Conservation (phyloP, 345 rosid species). For the Streptanthus diversifolius region DNA sequence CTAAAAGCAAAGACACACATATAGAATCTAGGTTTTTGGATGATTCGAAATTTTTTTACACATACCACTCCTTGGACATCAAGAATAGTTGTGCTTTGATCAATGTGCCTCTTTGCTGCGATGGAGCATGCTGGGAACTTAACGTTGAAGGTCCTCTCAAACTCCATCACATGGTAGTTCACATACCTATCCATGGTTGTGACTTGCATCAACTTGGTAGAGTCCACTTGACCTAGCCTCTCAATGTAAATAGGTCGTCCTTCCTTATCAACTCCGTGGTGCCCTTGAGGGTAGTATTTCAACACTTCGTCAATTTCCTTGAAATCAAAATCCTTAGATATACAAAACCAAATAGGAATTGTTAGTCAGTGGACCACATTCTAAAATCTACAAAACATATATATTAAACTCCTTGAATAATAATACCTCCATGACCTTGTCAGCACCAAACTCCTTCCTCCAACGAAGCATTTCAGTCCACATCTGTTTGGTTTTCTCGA, state of each 20-base stretch:
- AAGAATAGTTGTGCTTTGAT: constrained; percentile 92
- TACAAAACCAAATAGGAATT: neutral
- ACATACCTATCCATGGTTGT: constrained; percentile 88
- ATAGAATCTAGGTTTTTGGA: no score
- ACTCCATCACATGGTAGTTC: constrained; percentile 88
- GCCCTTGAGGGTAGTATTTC: constrained; percentile 84
- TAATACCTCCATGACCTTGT: constrained; percentile 64
- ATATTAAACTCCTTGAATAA: neutral
- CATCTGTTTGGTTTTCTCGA: constrained; percentile 89
- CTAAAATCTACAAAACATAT: neutral
- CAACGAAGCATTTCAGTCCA: constrained; percentile 89
- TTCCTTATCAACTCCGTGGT: constrained; percentile 91
- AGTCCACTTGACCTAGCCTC: constrained; percentile 79
- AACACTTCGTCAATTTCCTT: constrained; percentile 61
- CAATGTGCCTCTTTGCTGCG: constrained; percentile 83
- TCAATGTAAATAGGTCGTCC: constrained; percentile 94
- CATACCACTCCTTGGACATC: constrained; percentile 99
- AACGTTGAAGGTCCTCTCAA: constrained; percentile 69
- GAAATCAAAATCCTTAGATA: constrained; percentile 68
- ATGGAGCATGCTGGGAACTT: constrained; percentile 91
- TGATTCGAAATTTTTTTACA: no score
- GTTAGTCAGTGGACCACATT: neutral
- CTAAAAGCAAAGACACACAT: neutral
- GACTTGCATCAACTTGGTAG: constrained; percentile 88
- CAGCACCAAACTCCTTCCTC: constrained; percentile 87